Percentiles rank a stretch among this genome's conserved stretches.
These are phyloP conservation scores for Phyllosticta citrichinensis DNA, from an alignment of 2,329 filamentous ascomycete genomes.

Conservation along the genomic window DNA sequence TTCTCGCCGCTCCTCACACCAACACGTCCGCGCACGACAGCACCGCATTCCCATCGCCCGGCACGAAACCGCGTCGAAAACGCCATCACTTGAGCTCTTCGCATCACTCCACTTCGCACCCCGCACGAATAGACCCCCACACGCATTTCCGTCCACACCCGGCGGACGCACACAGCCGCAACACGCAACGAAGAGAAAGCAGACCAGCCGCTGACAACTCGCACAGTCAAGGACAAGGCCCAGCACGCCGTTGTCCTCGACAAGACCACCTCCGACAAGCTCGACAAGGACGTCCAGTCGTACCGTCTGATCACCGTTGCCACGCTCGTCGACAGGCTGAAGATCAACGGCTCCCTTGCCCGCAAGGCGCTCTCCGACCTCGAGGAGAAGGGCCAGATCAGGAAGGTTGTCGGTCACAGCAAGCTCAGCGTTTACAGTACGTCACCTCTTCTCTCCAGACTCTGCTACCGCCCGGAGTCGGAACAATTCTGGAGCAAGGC, in stretches of 20 bases:
- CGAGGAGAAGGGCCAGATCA: conserved; percentile 97
- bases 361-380: conserved; percentile 81
- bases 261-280: conserved; percentile 94
- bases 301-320: conserved; percentile 99
- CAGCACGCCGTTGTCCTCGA: conserved; percentile 98
- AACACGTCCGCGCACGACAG: background rate
- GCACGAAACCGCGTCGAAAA: background rate
- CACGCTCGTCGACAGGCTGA: conserved; percentile 97
- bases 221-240: conserved; percentile 98
- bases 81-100: background rate
- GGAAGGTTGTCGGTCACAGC: conserved; percentile 92
- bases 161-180: background rate
- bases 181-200: background rate
- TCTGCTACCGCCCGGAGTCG: background rate
- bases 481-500: background rate
- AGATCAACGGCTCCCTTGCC: conserved; percentile 98
- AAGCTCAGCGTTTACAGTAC: conserved; percentile 97
- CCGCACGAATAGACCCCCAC: background rate
- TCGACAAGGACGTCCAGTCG: conserved; percentile 99
- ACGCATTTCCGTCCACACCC: background rate
- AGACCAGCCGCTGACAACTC: conserved; percentile 13
- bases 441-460: conserved; percentile 25
- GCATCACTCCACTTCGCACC: background rate
- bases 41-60: background rate
- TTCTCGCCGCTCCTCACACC: conserved; percentile 17